Evolutionary conservation across 2,329 filamentous ascomycete genomes (phyloP), one percentile per base, ranked within the genome.

Genomic region (Alternaria dauci): DNA sequence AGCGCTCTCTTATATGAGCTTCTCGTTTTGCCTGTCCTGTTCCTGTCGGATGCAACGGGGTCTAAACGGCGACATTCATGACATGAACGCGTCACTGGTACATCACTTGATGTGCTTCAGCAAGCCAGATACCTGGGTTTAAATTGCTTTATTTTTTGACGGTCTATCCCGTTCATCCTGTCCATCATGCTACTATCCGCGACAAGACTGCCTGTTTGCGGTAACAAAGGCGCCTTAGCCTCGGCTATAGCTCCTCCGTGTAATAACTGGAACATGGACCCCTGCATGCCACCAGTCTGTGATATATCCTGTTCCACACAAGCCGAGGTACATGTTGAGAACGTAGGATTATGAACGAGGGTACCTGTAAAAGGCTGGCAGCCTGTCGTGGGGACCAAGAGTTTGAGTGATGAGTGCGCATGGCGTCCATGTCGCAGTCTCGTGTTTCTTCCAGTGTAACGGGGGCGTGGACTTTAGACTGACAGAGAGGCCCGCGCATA

Each of bases 401-500:
- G 12, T 28, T 14, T 50, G 43, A 36, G n/a, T 25, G 26, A 30
- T 38, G 18, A 28, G 30, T 25, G 25, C 51, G 32, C 30, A 48
- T 7, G 25, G 42, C 11, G 34, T 18, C 32, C 25, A 16, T 28
- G 32, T n/a, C 30, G 23, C 42, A 39, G 12, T 23, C 18, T 41
- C 42, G 39, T 32, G 30, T 54, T n/a, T 26, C 44, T n/a, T 26
- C 44, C 36, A 26, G 48, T 23, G 52, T 55, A 39, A 46, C 20
- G 34, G 20, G 8, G 32, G 47, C 34, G 14, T 38, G 20, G 30
- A 30, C 20, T 46, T 46, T 36, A 60, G 26, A 55, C 30, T 43
- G 25, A 57, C 51, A 50, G 28, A 56, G 55, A 65, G 69, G 62
- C 68, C 70, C 63, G 67, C 69, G 63, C 62, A 73, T 77, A 77